phyloP scores from a whole-genome alignment of 2,329 filamentous ascomycete species.

The Aphanocladium album region DNA sequence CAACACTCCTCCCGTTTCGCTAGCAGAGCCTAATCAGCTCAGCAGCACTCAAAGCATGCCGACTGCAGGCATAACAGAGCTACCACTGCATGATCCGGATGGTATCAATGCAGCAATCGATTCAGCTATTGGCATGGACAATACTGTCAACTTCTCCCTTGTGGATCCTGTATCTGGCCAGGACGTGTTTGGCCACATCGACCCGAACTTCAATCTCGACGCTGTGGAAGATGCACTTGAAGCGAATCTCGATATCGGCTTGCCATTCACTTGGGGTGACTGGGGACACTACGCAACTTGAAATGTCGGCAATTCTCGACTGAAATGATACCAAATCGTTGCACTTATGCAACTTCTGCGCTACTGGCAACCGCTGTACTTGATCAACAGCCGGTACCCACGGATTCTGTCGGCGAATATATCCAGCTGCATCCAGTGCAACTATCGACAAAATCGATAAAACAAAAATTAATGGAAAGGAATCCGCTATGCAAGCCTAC shows the following conservation, averaged over 20 bases:
- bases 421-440: no score
- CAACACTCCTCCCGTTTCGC: constrained; percentile 22
- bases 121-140: constrained; percentile 26
- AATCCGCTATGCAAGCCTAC: background rate
- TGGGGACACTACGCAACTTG: constrained; percentile 35
- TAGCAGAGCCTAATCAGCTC: background rate
- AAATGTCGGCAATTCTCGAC: background rate
- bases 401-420: no score
- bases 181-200: constrained; percentile 52
- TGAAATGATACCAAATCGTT: background rate
- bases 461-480: background rate
- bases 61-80: constrained; percentile 18
- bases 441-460: background rate
- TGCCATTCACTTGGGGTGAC: constrained; percentile 48
- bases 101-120: constrained; percentile 20
- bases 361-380: background rate
- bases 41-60: constrained; percentile 14
- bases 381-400: background rate
- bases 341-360: no score
- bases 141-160: constrained; percentile 36
- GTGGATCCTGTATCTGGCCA: constrained; percentile 42
- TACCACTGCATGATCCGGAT: constrained; percentile 22
- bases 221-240: constrained; percentile 51
- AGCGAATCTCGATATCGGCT: constrained; percentile 49
- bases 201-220: constrained; percentile 48